phyloP scores from a whole-genome alignment of 805 yeast genomes.

The Danielia reshetovae region DNA sequence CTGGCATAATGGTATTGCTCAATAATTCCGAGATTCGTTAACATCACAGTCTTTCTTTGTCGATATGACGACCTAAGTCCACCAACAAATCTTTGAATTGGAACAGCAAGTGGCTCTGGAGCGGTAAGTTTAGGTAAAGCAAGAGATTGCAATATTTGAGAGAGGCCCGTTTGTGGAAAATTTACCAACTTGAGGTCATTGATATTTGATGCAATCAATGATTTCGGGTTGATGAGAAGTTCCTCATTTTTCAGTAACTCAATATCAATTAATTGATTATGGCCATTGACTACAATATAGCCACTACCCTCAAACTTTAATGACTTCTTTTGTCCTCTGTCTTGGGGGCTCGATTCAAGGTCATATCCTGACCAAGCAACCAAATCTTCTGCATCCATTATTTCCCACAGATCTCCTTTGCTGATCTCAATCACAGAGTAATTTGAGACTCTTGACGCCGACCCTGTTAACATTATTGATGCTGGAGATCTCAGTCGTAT shows the following conservation, averaged over 20 bases:
- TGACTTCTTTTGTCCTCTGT: not conserved
- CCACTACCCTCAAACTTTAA: conserved; percentile 2
- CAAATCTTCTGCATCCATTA: conserved; percentile 2
- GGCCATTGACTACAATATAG: not conserved
- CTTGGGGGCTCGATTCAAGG: conserved; percentile 1
- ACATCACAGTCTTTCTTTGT: too few species aligned
- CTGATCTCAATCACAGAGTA: conserved; percentile 4
- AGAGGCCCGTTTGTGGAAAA: not conserved
- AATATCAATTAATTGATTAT: not conserved
- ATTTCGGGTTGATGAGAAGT: not conserved
- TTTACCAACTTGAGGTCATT: not conserved
- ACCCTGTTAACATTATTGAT: conserved; percentile 8
- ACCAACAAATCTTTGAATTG: too few species aligned
- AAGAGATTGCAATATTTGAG: too few species aligned
- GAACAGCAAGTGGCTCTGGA: too few species aligned
- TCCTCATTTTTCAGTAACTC: not conserved
- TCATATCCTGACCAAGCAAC: conserved; percentile 14
- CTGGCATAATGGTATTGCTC: too few species aligned
- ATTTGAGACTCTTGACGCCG: conserved; percentile 1
- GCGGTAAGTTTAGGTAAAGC: too few species aligned
- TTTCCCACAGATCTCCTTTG: conserved; percentile 7
- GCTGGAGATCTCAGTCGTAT: conserved; percentile 6
- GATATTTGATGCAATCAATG: conserved; percentile 2
- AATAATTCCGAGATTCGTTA: too few species aligned
- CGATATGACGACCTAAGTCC: too few species aligned